These are phyloP conservation scores for Leccinellum luteum DNA, from an alignment of 768 basidiomycete genomes.

Conservation along the genomic window DNA sequence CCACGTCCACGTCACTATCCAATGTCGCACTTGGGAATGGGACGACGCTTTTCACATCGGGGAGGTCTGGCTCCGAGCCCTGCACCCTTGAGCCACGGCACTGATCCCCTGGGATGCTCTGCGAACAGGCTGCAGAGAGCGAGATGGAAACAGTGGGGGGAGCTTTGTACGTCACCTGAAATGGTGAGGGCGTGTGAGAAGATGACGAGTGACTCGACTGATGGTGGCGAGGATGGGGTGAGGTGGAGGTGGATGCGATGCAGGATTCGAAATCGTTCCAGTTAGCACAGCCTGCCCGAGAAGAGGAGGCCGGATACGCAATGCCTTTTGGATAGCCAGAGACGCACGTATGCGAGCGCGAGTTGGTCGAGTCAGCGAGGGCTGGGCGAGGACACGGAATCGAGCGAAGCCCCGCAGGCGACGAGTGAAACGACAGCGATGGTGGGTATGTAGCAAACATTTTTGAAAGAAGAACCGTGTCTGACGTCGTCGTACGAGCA, in stretches of 20 bases:
- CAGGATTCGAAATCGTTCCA: slow-evolving; percentile 8
- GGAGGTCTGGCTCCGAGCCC: slow-evolving; percentile 22
- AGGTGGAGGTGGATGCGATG: neutral
- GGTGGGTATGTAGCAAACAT: slow-evolving; percentile 20
- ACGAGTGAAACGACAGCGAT: neutral
- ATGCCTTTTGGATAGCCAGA: slow-evolving; percentile 8
- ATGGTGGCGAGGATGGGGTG: slow-evolving; percentile 6
- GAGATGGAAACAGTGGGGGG: slow-evolving; percentile 39
- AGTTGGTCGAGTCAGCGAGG: slow-evolving; percentile 28
- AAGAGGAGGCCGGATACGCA: slow-evolving; percentile 18
- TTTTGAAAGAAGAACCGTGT: slow-evolving; percentile 1
- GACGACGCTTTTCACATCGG: slow-evolving; percentile 31
- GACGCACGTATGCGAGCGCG: slow-evolving; percentile 5
- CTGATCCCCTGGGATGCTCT: slow-evolving; percentile 2
- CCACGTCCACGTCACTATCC: slow-evolving; percentile 21
- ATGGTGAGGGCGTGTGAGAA: slow-evolving; percentile 15
- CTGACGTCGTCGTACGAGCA: slow-evolving; percentile 2
- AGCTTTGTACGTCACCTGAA: slow-evolving; percentile 30
- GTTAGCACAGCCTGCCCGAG: slow-evolving; percentile 10
- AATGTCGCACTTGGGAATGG: slow-evolving; percentile 37
- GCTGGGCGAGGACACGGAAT: slow-evolving; percentile 14
- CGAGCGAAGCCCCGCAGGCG: neutral
- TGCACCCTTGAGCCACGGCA: slow-evolving; percentile 1
- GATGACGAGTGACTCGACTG: neutral
- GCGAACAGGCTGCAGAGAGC: slow-evolving; percentile 34